phyloP scores from a whole-genome alignment of 2,329 filamentous ascomycete genomes.

The Ophiosphaerella narmari region DNA sequence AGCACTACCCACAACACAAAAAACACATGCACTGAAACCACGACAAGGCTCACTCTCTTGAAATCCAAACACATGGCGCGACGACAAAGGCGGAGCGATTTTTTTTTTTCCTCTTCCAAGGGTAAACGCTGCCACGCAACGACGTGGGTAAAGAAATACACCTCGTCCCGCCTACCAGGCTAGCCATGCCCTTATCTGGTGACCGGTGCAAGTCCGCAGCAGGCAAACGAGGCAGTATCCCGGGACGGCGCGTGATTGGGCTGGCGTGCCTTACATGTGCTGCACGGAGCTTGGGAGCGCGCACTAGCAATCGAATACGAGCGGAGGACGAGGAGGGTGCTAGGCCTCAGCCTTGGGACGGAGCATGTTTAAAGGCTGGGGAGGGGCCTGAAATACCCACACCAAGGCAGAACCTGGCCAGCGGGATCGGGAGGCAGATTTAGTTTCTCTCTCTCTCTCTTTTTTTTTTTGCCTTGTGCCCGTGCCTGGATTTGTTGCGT shows the following conservation, averaged over 20 bases:
- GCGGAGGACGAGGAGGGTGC: background rate
- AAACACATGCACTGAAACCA: no score
- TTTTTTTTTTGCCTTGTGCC: no score
- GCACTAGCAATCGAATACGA: background rate
- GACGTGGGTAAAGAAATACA: background rate
- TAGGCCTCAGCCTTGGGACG: background rate
- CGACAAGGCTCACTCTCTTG: background rate
- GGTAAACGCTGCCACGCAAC: background rate
- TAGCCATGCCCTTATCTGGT: background rate
- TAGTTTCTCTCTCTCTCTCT: no score
- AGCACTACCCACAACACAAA: no score
- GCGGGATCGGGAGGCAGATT: no score
- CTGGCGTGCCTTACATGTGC: background rate
- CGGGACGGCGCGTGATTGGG: background rate
- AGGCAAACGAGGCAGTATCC: background rate
- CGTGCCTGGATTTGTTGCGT: no score
- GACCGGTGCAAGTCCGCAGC: constrained; percentile 1
- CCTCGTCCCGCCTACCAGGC: background rate
- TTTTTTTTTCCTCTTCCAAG: no score
- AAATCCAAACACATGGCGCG: background rate
- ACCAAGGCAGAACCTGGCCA: no score
- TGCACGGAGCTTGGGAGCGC: background rate
- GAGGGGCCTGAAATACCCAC: no score
- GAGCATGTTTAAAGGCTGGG: no score
- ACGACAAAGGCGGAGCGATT: background rate